Percentiles rank a stretch among this genome's conserved stretches.
These are phyloP conservation scores for Wickerhamomyces bovis DNA, from an alignment of 805 yeast genomes.

Conservation along the genomic window DNA sequence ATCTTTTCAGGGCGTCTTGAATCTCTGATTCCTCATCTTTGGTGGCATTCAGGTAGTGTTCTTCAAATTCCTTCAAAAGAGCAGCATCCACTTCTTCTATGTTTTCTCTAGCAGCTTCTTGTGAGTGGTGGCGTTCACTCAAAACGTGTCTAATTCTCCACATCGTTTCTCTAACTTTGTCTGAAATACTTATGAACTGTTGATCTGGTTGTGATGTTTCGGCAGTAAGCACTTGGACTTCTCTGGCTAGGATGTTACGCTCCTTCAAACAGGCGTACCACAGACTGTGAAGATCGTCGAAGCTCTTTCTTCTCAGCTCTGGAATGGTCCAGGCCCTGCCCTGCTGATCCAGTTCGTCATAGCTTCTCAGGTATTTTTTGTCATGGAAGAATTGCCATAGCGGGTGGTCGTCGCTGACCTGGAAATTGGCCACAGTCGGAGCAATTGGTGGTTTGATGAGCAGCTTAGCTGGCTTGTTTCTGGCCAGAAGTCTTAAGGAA, in stretches of 20 bases:
- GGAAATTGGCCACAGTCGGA: slow-evolving; percentile 70
- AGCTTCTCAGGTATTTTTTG: slow-evolving; percentile 52
- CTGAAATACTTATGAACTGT: slow-evolving; percentile 22
- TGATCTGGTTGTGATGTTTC: slow-evolving; percentile 36
- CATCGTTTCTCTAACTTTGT: slow-evolving; percentile 55
- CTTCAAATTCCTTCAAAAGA: slow-evolving; percentile 52
- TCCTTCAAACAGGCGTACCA: slow-evolving; percentile 89
- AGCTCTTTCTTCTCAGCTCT: slow-evolving; percentile 85
- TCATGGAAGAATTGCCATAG: slow-evolving; percentile 86
- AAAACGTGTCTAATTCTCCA: slow-evolving; percentile 80
- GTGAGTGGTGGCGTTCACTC: slow-evolving; percentile 76
- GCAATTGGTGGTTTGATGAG: slow-evolving; percentile 75
- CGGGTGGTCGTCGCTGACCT: slow-evolving; percentile 81
- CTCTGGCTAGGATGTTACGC: slow-evolving; percentile 73
- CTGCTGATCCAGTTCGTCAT: slow-evolving; percentile 43
- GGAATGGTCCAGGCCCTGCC: slow-evolving; percentile 84
- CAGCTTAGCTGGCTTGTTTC: slow-evolving; percentile 17
- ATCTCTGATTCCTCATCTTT: slow-evolving; percentile 50
- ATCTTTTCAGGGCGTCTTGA: slow-evolving; percentile 66
- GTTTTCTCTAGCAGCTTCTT: slow-evolving; percentile 50
- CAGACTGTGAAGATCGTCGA: slow-evolving; percentile 83
- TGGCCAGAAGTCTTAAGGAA: slow-evolving; percentile 6
- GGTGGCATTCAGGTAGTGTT: slow-evolving; percentile 49
- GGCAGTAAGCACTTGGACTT: slow-evolving; percentile 51
- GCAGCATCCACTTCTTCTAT: slow-evolving; percentile 35